Evolutionary conservation across 2,329 filamentous ascomycete species (phyloP), one percentile per base, ranked within the genome.

Genomic region (Monosporascus sp.): DNA sequence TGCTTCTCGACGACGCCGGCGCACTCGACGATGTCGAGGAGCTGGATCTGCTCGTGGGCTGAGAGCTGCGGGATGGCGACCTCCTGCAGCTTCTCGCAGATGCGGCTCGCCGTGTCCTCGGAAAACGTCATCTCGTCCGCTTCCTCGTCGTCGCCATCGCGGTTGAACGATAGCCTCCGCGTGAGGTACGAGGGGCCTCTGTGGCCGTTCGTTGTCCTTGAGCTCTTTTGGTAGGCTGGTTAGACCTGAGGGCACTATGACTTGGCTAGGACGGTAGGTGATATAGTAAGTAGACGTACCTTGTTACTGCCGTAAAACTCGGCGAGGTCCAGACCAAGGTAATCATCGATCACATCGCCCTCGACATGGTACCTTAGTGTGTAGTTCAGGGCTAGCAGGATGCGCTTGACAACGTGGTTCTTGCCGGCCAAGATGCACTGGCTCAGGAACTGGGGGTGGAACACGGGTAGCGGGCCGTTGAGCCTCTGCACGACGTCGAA

Each of bases 361-460:
- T 92, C 84, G 0, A 86, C 83, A 68, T 88, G 89, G 60, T 89
- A 96, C 64, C 92, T 96, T 49, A 99, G 72, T 15, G 83, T 86
- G 61, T 85, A 83, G 62, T 91, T 80, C 22, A 99, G 74, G 6
- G 82, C 82, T 49, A 88, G 74, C 27, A 97, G 70, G 9, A 96
- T 84, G 9, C 77, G 78, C 59, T 90, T 86, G 2, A 94, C 90
- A 6, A 90, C 69, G 3, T 71, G 67, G 36, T 80, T 79, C 66
- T 96, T 96, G 1, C 92, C 93, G 20, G 85, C 81, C 25, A 96
- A 75, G 38, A 96, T 90, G 62, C 89, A 93, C 68, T 97, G 89
- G 50, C 89, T 88, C 25, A 97, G 72, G 54, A 96, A 89, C 63
- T 96, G 90, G 0, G 94, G 94, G 63, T 99, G 93, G 62, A 96